These are phyloP conservation scores for Porodaedalea pini DNA, from an alignment of 1,284 basidiomycete species.

Conservation along the genomic window DNA sequence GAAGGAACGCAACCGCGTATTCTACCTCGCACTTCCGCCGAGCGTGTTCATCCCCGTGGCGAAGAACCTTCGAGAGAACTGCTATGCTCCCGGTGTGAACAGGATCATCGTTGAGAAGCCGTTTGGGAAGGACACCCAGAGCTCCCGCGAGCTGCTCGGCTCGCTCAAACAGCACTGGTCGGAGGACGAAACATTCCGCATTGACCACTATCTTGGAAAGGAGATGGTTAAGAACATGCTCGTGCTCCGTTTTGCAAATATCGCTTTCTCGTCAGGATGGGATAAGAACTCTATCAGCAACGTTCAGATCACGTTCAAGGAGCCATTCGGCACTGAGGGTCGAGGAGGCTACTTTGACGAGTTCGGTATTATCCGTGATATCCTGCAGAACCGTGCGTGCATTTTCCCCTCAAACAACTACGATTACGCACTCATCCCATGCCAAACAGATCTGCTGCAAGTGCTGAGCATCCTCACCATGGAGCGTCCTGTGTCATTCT, in stretches of 20 bases:
- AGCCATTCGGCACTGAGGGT: conserved; percentile 95
- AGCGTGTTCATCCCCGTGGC: conserved; percentile 90
- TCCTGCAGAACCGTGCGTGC: conserved; percentile 90
- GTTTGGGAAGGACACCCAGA: conserved; percentile 90
- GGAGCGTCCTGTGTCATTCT: conserved; percentile 97
- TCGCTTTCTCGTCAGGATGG: conserved; percentile 83
- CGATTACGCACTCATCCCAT: conserved; percentile 7
- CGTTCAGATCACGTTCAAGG: conserved; percentile 98
- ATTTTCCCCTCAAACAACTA: conserved; percentile 10
- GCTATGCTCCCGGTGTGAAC: conserved; percentile 78
- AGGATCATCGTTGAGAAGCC: conserved; percentile 96
- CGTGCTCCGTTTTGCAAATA: conserved; percentile 90
- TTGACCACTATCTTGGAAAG: conserved; percentile 97
- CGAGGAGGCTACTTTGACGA: conserved; percentile 98
- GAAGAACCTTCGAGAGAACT: conserved; percentile 76
- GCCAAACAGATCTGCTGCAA: conserved; percentile 77
- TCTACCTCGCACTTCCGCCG: conserved; percentile 93
- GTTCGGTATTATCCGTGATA: conserved; percentile 95
- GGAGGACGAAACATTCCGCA: conserved; percentile 96
- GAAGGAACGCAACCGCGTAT: conserved; percentile 73
- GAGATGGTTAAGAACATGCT: conserved; percentile 99
- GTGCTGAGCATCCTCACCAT: conserved; percentile 90
- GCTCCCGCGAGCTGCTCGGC: conserved; percentile 76
- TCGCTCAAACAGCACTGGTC: conserved; percentile 84
- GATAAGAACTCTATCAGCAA: conserved; percentile 94